Percentiles rank a stretch among this genome's conserved stretches.
phyloP scores from a whole-genome alignment of 306 rosid species.

The Vigna reflexopilosa region DNA sequence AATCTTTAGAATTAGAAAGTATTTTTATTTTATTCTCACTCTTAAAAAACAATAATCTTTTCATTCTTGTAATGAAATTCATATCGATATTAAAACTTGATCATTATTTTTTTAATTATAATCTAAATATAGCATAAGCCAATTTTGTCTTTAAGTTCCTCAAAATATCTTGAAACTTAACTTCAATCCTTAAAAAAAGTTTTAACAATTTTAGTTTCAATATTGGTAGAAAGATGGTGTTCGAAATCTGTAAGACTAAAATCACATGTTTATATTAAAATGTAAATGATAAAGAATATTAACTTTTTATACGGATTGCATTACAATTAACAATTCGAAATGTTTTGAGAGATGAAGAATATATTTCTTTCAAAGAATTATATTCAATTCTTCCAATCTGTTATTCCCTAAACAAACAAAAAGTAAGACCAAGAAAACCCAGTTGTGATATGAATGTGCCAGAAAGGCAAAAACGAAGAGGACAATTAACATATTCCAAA shows the following conservation, averaged over 20 bases:
- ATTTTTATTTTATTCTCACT: too few relatives aligned
- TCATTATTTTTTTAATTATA: too few relatives aligned
- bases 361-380: neutral
- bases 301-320: too few relatives aligned
- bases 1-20: too few relatives aligned
- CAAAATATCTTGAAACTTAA: neutral
- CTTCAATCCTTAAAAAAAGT: neutral
- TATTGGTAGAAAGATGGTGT: too few relatives aligned
- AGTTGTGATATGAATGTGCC: constrained; percentile 28
- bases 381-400: constrained; percentile 27
- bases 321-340: too few relatives aligned
- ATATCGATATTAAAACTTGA: too few relatives aligned
- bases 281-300: too few relatives aligned
- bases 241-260: too few relatives aligned
- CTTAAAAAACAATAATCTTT: too few relatives aligned
- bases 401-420: constrained; percentile 39
- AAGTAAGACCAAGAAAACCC: constrained; percentile 40
- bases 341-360: neutral
- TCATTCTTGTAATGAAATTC: too few relatives aligned
- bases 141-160: neutral
- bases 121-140: neutral
- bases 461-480: constrained; percentile 37
- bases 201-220: neutral
- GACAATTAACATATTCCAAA: constrained; percentile 46
- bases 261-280: too few relatives aligned